Evolutionary conservation across 75 land plant species (phyloP), one percentile per base, ranked within the genome.

Genomic region (Picea glauca): DNA sequence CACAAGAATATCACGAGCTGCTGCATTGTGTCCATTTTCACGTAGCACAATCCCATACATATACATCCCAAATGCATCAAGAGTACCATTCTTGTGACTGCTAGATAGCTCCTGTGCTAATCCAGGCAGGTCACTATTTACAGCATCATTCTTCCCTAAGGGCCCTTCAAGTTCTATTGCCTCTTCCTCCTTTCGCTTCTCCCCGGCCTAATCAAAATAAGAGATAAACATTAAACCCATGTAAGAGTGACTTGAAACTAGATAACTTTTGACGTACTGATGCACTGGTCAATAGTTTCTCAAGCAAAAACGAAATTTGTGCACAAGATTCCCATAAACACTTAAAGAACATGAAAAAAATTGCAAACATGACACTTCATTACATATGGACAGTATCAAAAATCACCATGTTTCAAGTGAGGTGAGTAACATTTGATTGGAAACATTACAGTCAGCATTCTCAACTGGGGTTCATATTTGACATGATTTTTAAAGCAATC

Each of bases 181-280:
- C 79, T 95, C 98, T 84, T 97, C 99, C 78, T 97, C 99, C 80
- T 97, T 97, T 33, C 99, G 88, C 86, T 93, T 97, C 84, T 97
- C 99, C 78, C 99, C 99, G 68, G 98, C 98, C 99, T 97, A 14
- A 85, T 67, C 8, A 73, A 31, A 6, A 61, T 77, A 31, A 43
- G 21, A 66, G 46, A 81, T 9, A 76, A 77, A 63, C 26, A 63
- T 63, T 63, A 26, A 50, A 57, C 14, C 18, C 20, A 21, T 30
- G 77, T 23, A 58, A 75, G 62, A 31, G 17, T 63, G 56, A 9
- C 65, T 13, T 31, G 58, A 23, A 43, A 58, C 63, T 23, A 50
- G 31, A 1, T 75, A 14, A 75, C 8, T 26, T 75, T 6, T 54
- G 4, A 40, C n/a, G 46, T 5, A 40, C 33, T 5, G 11, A 17